Conservation (phyloP, 2,329 filamentous ascomycete species). For the Phaeosphaeriaceae sp. region DNA sequence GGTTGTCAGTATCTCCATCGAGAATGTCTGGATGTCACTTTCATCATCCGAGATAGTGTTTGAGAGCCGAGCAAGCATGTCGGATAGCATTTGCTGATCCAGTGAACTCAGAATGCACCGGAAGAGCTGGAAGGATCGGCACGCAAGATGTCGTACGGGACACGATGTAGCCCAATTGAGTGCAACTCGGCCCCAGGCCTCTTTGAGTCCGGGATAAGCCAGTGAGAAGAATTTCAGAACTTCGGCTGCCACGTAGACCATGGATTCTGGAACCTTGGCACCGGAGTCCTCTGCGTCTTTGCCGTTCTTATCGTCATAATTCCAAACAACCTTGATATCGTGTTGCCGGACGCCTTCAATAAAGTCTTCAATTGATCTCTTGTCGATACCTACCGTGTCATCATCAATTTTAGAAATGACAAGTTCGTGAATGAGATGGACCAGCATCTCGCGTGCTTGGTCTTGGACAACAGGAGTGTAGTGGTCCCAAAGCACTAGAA, state of each 20-base stretch:
- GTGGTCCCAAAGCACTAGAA: constrained; percentile 96
- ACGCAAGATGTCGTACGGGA: constrained; percentile 91
- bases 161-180: constrained; percentile 97
- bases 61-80: constrained; percentile 93
- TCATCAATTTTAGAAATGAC: constrained; percentile 83
- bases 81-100: constrained; percentile 92
- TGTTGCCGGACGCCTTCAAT: constrained; percentile 87
- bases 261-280: constrained; percentile 83
- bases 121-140: constrained; percentile 97
- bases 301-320: constrained; percentile 90
- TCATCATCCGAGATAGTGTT: constrained; percentile 98
- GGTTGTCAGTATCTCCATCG: constrained; percentile 96
- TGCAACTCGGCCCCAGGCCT: constrained; percentile 88
- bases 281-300: constrained; percentile 72
- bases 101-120: constrained; percentile 89
- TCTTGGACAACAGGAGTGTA: constrained; percentile 95
- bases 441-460: constrained; percentile 95
- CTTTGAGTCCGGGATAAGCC: constrained; percentile 84
- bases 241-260: constrained; percentile 82
- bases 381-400: constrained; percentile 68
- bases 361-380: constrained; percentile 81
- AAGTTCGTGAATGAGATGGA: constrained; percentile 94
- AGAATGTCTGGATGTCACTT: constrained; percentile 91
- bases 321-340: constrained; percentile 86
- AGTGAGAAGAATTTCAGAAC: constrained; percentile 86